Evolutionary conservation across 2,329 filamentous ascomycete species (phyloP).

Genomic region (Aureobasidium sp.): DNA sequence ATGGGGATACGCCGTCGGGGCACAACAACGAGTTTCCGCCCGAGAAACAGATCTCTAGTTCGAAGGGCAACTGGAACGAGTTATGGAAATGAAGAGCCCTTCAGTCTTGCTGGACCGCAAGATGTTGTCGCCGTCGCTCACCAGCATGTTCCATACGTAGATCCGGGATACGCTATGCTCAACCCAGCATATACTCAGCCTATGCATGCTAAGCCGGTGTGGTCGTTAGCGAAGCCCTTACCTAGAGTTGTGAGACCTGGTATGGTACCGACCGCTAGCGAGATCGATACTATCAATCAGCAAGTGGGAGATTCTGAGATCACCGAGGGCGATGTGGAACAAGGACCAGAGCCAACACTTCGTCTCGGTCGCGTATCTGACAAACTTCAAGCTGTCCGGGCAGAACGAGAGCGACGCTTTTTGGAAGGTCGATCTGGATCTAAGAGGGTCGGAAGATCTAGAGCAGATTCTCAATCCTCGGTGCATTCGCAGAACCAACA

Average conservation of each 20-base stretch:
- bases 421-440: slow-evolving; percentile 2
- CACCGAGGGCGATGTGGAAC: slow-evolving; percentile 9
- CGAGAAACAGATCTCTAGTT: neutral
- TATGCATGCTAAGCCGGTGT: slow-evolving; percentile 3
- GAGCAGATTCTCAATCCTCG: slow-evolving; percentile 7
- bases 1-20: neutral
- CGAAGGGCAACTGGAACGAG: neutral
- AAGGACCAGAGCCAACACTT: slow-evolving; percentile 8
- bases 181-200: slow-evolving; percentile 13
- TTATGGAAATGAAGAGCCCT: neutral
- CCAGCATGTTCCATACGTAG: slow-evolving; percentile 11
- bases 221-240: slow-evolving; percentile 5
- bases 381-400: slow-evolving; percentile 4
- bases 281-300: neutral
- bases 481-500: neutral
- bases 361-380: neutral
- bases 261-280: slow-evolving; percentile 11
- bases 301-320: neutral
- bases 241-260: slow-evolving; percentile 13
- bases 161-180: slow-evolving; percentile 11
- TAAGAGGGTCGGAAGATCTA: neutral
- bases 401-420: slow-evolving; percentile 5
- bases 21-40: neutral
- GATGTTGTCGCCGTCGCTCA: neutral
- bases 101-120: slow-evolving; percentile 7